These are phyloP conservation scores for Melastoma candidum DNA, from an alignment of 441 rosid species.

Conservation along the genomic window DNA sequence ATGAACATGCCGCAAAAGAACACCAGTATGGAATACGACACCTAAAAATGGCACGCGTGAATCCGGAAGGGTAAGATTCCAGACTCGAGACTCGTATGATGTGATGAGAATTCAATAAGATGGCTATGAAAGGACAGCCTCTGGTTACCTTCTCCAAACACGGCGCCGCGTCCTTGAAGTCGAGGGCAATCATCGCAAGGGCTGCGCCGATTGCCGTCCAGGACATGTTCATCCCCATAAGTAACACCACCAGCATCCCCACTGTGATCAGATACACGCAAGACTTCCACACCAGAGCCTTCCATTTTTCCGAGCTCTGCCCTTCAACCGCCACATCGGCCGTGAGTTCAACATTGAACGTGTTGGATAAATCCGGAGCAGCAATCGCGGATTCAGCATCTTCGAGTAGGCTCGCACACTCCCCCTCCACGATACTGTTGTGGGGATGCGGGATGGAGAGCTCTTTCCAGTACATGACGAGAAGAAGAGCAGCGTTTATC, in stretches of 20 bases:
- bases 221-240: conserved; percentile 68
- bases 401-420: conserved; percentile 22
- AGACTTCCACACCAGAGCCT: conserved; percentile 39
- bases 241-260: conserved; percentile 57
- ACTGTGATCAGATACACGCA: conserved; percentile 49
- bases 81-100: background rate
- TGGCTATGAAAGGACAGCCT: background rate
- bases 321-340: conserved; percentile 6
- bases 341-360: background rate
- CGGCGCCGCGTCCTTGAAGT: conserved; percentile 68
- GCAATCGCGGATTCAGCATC: conserved; percentile 33
- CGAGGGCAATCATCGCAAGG: conserved; percentile 67
- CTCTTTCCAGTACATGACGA: conserved; percentile 50
- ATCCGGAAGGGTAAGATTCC: no score
- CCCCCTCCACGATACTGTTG: no score
- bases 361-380: conserved; percentile 44
- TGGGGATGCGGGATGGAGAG: conserved; percentile 19
- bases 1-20: conserved; percentile 93
- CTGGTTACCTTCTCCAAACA: conserved; percentile 58
- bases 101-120: background rate
- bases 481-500: conserved; percentile 44
- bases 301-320: conserved; percentile 27
- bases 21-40: conserved; percentile 62
- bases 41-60: conserved; percentile 23
- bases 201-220: conserved; percentile 87